phyloP scores from a whole-genome alignment of 2,329 filamentous ascomycete genomes.

The Dothideomycetes sp. region DNA sequence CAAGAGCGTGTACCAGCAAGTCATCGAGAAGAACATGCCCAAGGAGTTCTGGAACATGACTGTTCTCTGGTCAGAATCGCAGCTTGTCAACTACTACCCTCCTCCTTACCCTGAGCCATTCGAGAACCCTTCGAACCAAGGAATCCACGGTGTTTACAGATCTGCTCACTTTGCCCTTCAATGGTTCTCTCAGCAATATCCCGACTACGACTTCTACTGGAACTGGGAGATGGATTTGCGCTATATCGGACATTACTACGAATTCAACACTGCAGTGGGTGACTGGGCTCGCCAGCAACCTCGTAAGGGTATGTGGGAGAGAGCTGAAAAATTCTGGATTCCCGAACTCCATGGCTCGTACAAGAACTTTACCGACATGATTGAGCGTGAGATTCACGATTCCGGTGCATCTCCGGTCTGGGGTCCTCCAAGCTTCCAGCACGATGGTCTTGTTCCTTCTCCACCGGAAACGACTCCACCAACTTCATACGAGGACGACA shows the following conservation, averaged over 20 bases:
- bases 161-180: constrained; percentile 42
- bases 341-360: constrained; percentile 59
- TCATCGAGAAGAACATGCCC: constrained; percentile 60
- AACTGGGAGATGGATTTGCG: constrained; percentile 88
- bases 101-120: constrained; percentile 71
- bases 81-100: constrained; percentile 86
- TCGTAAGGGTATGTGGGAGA: constrained; percentile 64
- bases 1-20: constrained; percentile 56
- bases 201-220: constrained; percentile 53
- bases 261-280: constrained; percentile 59
- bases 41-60: constrained; percentile 81
- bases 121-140: constrained; percentile 50
- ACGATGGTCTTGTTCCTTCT: constrained; percentile 43
- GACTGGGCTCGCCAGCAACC: constrained; percentile 59
- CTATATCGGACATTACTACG: constrained; percentile 73
- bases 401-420: constrained; percentile 49
- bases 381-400: constrained; percentile 50
- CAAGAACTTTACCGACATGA: constrained; percentile 55
- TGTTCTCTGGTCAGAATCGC: constrained; percentile 86
- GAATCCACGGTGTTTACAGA: constrained; percentile 86
- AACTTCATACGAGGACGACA: constrained; percentile 48
- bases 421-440: constrained; percentile 46
- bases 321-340: constrained; percentile 64
- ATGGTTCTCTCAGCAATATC: constrained; percentile 43
- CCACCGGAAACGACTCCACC: constrained; percentile 58